Conservation (phyloP, 2,329 filamentous ascomycete genomes). For the Huntiella omanensis region DNA sequence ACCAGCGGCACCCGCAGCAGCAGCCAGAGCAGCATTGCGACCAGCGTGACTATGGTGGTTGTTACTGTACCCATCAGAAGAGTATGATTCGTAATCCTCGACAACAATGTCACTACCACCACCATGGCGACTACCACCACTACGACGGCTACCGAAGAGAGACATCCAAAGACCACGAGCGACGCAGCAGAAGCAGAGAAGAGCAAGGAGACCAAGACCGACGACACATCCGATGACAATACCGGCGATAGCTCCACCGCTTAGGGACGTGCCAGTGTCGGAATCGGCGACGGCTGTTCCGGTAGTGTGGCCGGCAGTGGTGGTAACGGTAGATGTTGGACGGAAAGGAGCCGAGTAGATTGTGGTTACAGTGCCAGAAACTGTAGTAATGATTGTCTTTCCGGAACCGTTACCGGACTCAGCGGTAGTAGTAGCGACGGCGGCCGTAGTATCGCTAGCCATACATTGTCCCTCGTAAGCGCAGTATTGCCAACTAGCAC, state of each 20-base stretch:
- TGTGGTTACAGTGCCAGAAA: conserved; percentile 31
- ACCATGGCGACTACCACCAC: conserved; percentile 11
- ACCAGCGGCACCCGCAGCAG: conserved; percentile 2
- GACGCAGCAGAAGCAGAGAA: conserved; percentile 60
- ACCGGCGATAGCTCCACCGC: conserved; percentile 57
- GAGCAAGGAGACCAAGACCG: conserved; percentile 45
- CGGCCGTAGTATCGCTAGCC: conserved; percentile 23
- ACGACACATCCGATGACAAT: conserved; percentile 59
- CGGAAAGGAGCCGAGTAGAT: conserved; percentile 32
- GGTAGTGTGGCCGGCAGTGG: conserved; percentile 25
- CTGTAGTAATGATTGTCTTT: conserved; percentile 25
- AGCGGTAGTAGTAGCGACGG: conserved; percentile 12
- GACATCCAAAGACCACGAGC: conserved; percentile 42
- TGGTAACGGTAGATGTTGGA: conserved; percentile 36
- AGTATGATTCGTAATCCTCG: conserved; percentile 33
- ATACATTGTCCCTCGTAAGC: conserved; percentile 37
- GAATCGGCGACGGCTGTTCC: conserved; percentile 23
- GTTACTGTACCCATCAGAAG: conserved; percentile 12
- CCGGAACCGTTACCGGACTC: conserved; percentile 15
- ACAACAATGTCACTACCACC: conserved; percentile 26
- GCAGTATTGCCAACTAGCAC: conserved; percentile 51
- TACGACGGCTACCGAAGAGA: conserved; percentile 30
- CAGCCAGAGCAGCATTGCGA: conserved; percentile 5
- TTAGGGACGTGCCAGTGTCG: conserved; percentile 28
- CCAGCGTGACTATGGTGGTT: conserved; percentile 16